phyloP scores from a whole-genome alignment of 139 green algal genomes.

The Parachlorella kessleri region DNA sequence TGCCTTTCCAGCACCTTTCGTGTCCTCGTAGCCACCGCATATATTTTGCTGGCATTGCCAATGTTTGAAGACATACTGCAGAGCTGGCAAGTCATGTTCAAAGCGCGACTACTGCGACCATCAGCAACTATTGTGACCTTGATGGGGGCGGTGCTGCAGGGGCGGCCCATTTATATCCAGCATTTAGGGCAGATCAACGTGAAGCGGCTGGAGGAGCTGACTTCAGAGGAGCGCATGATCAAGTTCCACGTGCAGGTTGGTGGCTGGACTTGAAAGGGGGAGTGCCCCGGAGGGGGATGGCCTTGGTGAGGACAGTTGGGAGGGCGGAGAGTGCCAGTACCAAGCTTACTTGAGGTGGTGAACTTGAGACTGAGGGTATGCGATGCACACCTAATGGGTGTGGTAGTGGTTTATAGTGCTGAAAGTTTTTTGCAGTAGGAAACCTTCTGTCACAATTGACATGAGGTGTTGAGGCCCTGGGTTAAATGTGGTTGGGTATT shows the following conservation, averaged over 20 bases:
- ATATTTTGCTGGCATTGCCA: neutral
- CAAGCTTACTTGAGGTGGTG: too few species aligned
- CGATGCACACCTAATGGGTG: too few species aligned
- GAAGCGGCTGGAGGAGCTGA: slow-evolving; percentile 70
- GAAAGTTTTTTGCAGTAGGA: too few species aligned
- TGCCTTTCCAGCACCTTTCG: neutral
- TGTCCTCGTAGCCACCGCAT: neutral
- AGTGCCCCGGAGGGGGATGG: too few species aligned
- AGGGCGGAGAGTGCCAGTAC: too few species aligned
- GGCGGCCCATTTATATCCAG: slow-evolving; percentile 89
- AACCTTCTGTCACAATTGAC: too few species aligned
- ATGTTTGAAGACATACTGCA: slow-evolving; percentile 3
- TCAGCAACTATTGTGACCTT: neutral
- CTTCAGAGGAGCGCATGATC: slow-evolving; percentile 86
- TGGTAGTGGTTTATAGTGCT: neutral
- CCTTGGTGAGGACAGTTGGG: too few species aligned
- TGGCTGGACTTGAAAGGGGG: too few species aligned
- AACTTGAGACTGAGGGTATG: too few species aligned
- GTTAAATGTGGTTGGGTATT: too few species aligned
- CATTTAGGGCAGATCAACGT: slow-evolving; percentile 84
- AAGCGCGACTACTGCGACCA: too few species aligned
- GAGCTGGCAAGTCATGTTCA: neutral
- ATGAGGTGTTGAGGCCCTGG: too few species aligned
- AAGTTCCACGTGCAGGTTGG: slow-evolving; percentile 83
- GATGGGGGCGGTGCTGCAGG: slow-evolving; percentile 43